phyloP scores from a whole-genome alignment of 805 yeast species.

The Ogataea degrootiae region DNA sequence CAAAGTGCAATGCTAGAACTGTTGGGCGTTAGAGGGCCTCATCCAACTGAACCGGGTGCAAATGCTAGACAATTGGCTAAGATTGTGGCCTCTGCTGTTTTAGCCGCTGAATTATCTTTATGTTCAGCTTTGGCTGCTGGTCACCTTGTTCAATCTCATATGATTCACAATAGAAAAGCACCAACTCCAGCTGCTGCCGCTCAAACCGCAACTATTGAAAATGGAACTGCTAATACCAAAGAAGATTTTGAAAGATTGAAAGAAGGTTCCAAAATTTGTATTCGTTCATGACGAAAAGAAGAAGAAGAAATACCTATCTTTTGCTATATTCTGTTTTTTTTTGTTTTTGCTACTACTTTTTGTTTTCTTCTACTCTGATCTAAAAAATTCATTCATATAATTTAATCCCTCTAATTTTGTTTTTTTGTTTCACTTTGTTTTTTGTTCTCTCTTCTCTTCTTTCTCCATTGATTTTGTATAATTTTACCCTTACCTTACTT shows the following conservation, averaged over 20 bases:
- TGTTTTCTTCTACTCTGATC: neutral
- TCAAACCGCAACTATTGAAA: constrained; percentile 23
- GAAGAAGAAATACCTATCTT: neutral
- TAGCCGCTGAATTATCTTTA: constrained; percentile 93
- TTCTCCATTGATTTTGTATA: too few relatives aligned
- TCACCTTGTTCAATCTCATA: constrained; percentile 94
- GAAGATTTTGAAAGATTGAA: constrained; percentile 45
- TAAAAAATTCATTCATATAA: neutral
- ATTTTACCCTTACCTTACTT: too few relatives aligned
- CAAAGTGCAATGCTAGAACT: constrained; percentile 95
- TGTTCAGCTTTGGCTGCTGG: constrained; percentile 98
- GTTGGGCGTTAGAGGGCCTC: constrained; percentile 94
- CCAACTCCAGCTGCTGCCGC: constrained; percentile 26
- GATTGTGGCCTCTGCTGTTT: constrained; percentile 88
- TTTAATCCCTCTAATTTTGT: neutral
- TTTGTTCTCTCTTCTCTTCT: too few relatives aligned
- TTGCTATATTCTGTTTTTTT: neutral
- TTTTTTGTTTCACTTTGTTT: neutral
- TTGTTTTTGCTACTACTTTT: neutral
- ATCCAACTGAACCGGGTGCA: constrained; percentile 87
- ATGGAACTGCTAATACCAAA: constrained; percentile 7
- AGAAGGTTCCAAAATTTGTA: constrained; percentile 75
- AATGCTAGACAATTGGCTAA: constrained; percentile 92
- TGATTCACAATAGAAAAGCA: constrained; percentile 79
- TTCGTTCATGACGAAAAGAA: constrained; percentile 43